These are phyloP conservation scores for Blastocystis sp. DNA, from an alignment of 352 stramenopile species.

Conservation along the genomic window DNA sequence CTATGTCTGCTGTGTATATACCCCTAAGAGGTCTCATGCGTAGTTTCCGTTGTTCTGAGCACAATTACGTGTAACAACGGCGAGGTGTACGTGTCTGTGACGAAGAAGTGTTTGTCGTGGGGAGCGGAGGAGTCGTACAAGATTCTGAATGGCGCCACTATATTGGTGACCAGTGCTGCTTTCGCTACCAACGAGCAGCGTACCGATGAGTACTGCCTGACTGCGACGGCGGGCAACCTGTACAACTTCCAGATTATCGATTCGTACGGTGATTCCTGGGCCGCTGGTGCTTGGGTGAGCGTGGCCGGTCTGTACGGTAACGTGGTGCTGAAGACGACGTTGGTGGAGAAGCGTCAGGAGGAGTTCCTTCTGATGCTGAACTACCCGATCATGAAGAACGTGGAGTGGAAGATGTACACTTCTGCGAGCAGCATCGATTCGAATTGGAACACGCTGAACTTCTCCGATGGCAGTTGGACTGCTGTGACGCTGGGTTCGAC, in stretches of 20 bases:
- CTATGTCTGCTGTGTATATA: not conserved
- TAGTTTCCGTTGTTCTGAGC: not conserved
- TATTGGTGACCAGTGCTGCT: not conserved
- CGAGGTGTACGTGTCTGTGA: constrained; percentile 5
- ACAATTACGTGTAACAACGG: not conserved
- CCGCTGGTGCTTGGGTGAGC: not conserved
- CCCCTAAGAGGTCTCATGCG: not conserved
- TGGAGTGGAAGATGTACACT: not conserved
- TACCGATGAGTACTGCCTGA: constrained; percentile 38
- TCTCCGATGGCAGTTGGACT: not conserved
- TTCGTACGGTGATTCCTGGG: not conserved
- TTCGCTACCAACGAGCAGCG: constrained; percentile 10
- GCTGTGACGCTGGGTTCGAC: not conserved
- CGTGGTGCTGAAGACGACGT: constrained; percentile 9
- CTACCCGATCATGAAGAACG: constrained; percentile 3
- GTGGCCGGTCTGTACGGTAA: constrained; percentile 35
- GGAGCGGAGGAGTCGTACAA: constrained; percentile 46
- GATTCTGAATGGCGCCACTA: not conserved
- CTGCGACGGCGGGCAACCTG: not conserved
- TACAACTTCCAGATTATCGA: constrained; percentile 15
- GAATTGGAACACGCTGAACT: not conserved
- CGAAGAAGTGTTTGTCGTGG: not conserved
- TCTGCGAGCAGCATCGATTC: not conserved
- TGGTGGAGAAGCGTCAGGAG: not conserved
- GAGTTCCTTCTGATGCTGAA: not conserved